Evolutionary conservation across 2,329 filamentous ascomycete species (phyloP).

Genomic region (Teratosphaeriaceae sp.): DNA sequence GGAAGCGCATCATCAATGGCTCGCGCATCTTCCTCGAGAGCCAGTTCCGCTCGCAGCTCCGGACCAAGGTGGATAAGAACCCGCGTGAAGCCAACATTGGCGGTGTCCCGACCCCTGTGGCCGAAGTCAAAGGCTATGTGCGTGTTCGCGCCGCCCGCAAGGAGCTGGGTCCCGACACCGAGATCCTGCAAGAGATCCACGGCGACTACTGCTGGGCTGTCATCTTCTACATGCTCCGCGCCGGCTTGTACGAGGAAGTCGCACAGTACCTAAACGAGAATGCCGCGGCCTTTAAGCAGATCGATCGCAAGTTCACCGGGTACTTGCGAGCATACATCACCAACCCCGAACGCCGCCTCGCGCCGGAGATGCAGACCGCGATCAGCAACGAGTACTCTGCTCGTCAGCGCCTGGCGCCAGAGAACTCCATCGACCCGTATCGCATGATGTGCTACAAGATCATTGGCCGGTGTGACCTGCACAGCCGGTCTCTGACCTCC

Average conservation of each 20-base stretch:
- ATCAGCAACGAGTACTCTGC: constrained; percentile 89
- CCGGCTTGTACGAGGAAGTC: constrained; percentile 77
- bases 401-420: constrained; percentile 73
- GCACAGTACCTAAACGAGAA: constrained; percentile 78
- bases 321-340: constrained; percentile 82
- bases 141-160: constrained; percentile 72
- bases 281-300: constrained; percentile 73
- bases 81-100: constrained; percentile 84
- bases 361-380: constrained; percentile 72
- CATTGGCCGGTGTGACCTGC: constrained; percentile 68
- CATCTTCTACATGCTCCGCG: constrained; percentile 83
- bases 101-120: constrained; percentile 78
- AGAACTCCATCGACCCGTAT: constrained; percentile 87
- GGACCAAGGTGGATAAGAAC: constrained; percentile 71
- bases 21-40: constrained; percentile 75
- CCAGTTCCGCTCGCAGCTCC: constrained; percentile 71
- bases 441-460: constrained; percentile 98
- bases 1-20: constrained; percentile 72
- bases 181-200: constrained; percentile 64
- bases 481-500: constrained; percentile 49
- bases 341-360: constrained; percentile 68
- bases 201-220: constrained; percentile 87
- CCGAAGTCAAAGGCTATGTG: constrained; percentile 90
- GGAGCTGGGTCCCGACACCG: constrained; percentile 71
- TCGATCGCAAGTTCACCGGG: constrained; percentile 82